Conservation (phyloP, 768 basidiomycete genomes). For the Amanita exitialis region DNA sequence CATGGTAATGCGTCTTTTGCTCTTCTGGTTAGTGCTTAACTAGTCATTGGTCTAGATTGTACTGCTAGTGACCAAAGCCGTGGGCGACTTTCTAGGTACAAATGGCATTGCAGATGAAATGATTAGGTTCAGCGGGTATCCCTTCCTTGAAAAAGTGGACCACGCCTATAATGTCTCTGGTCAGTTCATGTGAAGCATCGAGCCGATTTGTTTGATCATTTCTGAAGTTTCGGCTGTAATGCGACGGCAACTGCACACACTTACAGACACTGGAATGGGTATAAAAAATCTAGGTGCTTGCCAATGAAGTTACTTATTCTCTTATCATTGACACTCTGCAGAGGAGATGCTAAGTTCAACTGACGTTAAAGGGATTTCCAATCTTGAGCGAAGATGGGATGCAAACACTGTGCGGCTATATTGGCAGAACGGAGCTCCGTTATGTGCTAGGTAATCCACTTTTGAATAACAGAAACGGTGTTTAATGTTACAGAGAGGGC, state of each 20-base stretch:
- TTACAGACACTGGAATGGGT: constrained; percentile 67
- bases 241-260: constrained; percentile 66
- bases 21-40: not conserved
- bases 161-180: constrained; percentile 87
- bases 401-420: constrained; percentile 71
- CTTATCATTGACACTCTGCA: constrained; percentile 17
- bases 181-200: constrained; percentile 23
- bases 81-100: constrained; percentile 88
- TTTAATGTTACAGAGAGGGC: constrained; percentile 50
- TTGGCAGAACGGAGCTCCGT: constrained; percentile 75
- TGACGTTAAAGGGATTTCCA: constrained; percentile 85
- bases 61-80: constrained; percentile 91
- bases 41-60: constrained; percentile 58
- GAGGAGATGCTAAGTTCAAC: constrained; percentile 66
- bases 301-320: constrained; percentile 1
- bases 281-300: constrained; percentile 71
- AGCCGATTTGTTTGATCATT: constrained; percentile 3
- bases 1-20: constrained; percentile 50
- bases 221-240: constrained; percentile 78
- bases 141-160: constrained; percentile 94
- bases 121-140: constrained; percentile 96
- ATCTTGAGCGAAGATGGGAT: constrained; percentile 58
- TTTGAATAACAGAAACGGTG: constrained; percentile 1
- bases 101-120: constrained; percentile 95
- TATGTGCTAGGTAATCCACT: constrained; percentile 66